These are phyloP conservation scores for Salicornia ramosissima DNA, from an alignment of 148 eudicot genomes.

Conservation along the genomic window DNA sequence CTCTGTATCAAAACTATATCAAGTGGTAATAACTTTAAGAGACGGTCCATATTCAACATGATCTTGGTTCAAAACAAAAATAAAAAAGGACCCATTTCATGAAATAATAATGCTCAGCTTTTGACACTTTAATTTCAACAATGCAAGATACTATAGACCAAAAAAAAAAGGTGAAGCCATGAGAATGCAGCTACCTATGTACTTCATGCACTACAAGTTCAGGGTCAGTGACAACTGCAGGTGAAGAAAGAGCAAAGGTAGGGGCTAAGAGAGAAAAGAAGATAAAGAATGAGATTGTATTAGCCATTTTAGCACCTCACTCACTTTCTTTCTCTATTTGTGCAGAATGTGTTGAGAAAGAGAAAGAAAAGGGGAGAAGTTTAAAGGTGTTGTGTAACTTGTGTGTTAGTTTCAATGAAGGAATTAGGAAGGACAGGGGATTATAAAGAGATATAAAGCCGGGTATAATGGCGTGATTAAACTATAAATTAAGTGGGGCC, in stretches of 20 bases:
- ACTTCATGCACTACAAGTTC: conserved; percentile 55
- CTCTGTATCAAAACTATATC: background rate
- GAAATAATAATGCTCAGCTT: background rate
- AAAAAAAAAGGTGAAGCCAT: background rate
- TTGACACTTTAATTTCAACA: background rate
- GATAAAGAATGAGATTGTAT: conserved; percentile 18
- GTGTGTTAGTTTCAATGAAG: conserved; percentile 4
- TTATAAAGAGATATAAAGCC: conserved; percentile 46
- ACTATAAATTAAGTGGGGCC: conserved; percentile 32
- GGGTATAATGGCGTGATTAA: conserved; percentile 47
- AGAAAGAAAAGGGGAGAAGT: conserved; percentile 8
- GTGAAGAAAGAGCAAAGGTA: conserved; percentile 29
- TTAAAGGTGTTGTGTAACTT: background rate
- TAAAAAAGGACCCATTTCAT: background rate
- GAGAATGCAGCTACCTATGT: conserved; percentile 36
- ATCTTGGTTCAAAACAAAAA: background rate
- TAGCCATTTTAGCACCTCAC: conserved; percentile 22
- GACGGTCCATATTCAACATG: background rate
- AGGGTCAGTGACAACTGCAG: conserved; percentile 37
- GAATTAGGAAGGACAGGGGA: conserved; percentile 19
- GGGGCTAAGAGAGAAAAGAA: conserved; percentile 21
- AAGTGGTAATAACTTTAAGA: background rate
- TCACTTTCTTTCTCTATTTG: conserved; percentile 5
- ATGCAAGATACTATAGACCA: background rate
- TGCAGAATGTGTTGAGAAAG: conserved; percentile 4